Conservation (phyloP, 306 rosid genomes). For the Malus orientalis region DNA sequence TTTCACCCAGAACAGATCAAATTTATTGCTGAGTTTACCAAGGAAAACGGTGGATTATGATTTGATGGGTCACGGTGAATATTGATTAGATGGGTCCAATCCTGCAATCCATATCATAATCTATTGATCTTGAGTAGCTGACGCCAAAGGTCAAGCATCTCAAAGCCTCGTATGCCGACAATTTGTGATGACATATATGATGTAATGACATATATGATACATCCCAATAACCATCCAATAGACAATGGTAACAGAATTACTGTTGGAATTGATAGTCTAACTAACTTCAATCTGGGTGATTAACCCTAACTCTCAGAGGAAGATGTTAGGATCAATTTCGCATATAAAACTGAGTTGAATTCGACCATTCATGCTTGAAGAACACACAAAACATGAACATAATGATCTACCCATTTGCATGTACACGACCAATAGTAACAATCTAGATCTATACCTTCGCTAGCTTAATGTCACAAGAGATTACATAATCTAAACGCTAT, state of each 20-base stretch:
- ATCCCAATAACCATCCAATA: neutral
- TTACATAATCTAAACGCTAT: neutral
- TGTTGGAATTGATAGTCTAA: neutral
- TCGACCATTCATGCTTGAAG: too few relatives aligned
- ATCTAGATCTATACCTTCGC: neutral
- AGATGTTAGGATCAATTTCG: neutral
- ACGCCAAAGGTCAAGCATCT: slow-evolving; percentile 19
- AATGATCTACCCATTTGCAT: neutral
- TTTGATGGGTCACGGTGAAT: slow-evolving; percentile 3
- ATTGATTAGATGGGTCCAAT: slow-evolving; percentile 21
- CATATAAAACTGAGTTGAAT: too few relatives aligned
- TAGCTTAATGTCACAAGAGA: neutral
- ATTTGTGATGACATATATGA: neutral
- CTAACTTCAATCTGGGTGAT: neutral
- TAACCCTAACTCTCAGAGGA: neutral
- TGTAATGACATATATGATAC: neutral
- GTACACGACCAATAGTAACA: neutral
- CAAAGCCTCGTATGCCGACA: slow-evolving; percentile 38
- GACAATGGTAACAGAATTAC: neutral
- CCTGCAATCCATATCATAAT: neutral
- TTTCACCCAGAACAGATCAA: neutral
- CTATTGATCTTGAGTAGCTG: neutral
- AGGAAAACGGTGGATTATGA: neutral
- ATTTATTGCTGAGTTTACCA: slow-evolving; percentile 1
- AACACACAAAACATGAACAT: too few relatives aligned